Conservation (phyloP, 305 asterid genomes). For the Fraxinus nigra region DNA sequence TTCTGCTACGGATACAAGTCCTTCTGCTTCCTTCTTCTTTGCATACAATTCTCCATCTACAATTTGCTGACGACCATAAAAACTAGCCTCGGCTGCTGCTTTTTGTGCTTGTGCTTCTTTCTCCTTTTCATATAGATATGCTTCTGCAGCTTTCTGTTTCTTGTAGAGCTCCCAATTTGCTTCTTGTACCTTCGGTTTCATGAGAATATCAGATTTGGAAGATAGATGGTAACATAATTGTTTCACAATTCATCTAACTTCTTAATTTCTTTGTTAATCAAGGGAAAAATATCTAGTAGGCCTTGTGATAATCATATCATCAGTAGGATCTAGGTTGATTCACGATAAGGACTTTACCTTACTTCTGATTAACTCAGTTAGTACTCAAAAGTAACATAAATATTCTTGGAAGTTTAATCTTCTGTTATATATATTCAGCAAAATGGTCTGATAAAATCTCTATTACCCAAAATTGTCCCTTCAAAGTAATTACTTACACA, state of each 20-base stretch:
- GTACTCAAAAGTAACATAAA: neutral
- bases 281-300: neutral
- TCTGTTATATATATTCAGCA: neutral
- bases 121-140: conserved; percentile 28
- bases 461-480: neutral
- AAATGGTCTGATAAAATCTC: neutral
- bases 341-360: neutral
- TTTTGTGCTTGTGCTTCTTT: conserved; percentile 30
- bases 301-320: neutral
- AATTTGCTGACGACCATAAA: conserved; percentile 23
- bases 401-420: neutral
- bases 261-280: neutral
- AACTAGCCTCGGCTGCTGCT: conserved; percentile 33
- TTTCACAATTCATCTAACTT: neutral
- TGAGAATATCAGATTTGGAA: neutral
- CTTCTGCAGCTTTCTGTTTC: conserved; percentile 36
- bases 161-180: conserved; percentile 39
- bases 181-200: conserved; percentile 28
- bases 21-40: conserved; percentile 32
- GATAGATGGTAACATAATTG: neutral
- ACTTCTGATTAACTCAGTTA: neutral
- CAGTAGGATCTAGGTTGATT: neutral
- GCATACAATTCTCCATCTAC: conserved; percentile 33
- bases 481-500: neutral
- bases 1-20: conserved; percentile 26